phyloP scores from a whole-genome alignment of 495 filamentous ascomycete species.

The Durotheca rogersii region DNA sequence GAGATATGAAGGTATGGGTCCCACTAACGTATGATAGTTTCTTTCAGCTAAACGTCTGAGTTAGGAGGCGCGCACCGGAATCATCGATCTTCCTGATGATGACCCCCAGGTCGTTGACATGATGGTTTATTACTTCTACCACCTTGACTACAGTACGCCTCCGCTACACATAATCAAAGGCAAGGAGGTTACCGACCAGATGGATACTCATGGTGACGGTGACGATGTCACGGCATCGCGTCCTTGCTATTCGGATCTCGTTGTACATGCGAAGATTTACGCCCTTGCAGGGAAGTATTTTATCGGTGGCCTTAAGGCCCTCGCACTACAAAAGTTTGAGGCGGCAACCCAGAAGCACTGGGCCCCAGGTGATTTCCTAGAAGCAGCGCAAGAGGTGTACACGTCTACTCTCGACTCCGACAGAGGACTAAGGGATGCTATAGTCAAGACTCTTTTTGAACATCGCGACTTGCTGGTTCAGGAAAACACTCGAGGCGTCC shows the following conservation, averaged over 20 bases:
- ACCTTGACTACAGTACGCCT: conserved; percentile 21
- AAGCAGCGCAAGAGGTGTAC: conserved; percentile 46
- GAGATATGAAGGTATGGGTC: conserved; percentile 9
- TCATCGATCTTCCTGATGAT: conserved; percentile 8
- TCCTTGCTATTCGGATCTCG: neutral
- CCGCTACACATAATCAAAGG: neutral
- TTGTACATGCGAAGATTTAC: conserved; percentile 27
- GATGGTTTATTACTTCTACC: conserved; percentile 22
- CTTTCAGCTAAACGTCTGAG: too few species aligned
- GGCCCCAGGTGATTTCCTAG: conserved; percentile 38
- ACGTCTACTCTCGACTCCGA: conserved; percentile 43
- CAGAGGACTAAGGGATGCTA: conserved; percentile 41
- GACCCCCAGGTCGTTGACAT: conserved; percentile 20
- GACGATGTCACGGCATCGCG: neutral
- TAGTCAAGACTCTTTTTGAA: neutral
- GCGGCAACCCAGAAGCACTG: conserved; percentile 29
- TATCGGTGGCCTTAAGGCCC: conserved; percentile 41
- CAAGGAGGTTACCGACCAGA: too few species aligned
- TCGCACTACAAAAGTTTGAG: conserved; percentile 45
- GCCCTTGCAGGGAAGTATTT: conserved; percentile 37
- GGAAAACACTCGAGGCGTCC: neutral
- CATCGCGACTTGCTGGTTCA: neutral
- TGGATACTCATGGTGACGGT: neutral
- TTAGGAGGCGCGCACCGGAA: neutral
- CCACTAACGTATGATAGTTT: too few species aligned